These are phyloP conservation scores for Ophiostoma montium DNA, from an alignment of 2,329 filamentous ascomycete species.

Conservation along the genomic window DNA sequence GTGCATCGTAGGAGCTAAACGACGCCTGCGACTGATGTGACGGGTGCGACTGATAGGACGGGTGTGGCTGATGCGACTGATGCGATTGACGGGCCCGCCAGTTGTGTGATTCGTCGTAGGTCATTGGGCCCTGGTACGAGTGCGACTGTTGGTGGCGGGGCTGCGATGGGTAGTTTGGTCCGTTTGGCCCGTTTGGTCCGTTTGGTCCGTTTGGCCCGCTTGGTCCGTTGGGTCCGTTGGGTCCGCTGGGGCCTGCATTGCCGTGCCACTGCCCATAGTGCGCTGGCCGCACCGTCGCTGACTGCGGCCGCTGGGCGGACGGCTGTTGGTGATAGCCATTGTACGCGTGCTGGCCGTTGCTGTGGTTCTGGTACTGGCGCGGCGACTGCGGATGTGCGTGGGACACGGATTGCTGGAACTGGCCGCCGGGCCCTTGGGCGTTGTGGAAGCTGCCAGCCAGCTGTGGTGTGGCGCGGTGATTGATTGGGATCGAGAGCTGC, in stretches of 20 bases:
- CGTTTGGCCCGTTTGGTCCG: no score
- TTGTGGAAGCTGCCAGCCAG: conserved; percentile 19
- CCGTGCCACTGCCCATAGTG: conserved; percentile 15
- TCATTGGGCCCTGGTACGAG: conserved; percentile 20
- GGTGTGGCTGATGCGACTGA: conserved; percentile 4
- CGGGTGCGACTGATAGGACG: conserved; percentile 17
- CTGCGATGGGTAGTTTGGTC: conserved; percentile 13
- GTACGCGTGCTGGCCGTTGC: conserved; percentile 1
- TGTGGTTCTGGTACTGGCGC: conserved; percentile 1
- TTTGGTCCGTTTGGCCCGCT: no score
- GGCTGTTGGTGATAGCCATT: conserved; percentile 12
- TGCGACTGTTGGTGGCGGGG: conserved; percentile 20
- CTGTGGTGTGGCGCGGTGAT: conserved; percentile 25
- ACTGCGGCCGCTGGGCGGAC: conserved; percentile 18
- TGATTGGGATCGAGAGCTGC: conserved; percentile 42
- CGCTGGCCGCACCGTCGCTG: conserved; percentile 19
- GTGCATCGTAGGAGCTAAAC: conserved; percentile 9
- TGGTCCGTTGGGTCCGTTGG: no score
- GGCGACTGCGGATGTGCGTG: conserved; percentile 6
- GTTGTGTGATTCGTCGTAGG: conserved; percentile 15
- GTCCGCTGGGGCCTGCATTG: conserved; percentile 5
- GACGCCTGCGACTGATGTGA: conserved; percentile 3
- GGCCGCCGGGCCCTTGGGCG: conserved; percentile 18
- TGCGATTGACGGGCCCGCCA: conserved; percentile 15
- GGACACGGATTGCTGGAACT: conserved; percentile 16